These are phyloP conservation scores for Globisporangium ultimum DNA, from an alignment of 352 stramenopile species.

Conservation along the genomic window DNA sequence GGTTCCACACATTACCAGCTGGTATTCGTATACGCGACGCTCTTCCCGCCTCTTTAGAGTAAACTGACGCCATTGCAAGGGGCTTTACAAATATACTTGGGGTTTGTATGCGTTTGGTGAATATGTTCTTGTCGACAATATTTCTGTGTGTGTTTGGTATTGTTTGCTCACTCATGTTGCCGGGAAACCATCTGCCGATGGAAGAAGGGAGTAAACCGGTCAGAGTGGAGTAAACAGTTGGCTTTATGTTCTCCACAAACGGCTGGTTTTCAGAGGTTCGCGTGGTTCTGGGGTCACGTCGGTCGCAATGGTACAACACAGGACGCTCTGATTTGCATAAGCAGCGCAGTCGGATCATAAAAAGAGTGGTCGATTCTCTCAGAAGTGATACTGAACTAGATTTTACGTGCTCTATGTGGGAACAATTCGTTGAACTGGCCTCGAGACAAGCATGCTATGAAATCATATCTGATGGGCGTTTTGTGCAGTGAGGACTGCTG, in stretches of 20 bases:
- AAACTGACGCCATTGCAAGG: not conserved
- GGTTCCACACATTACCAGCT: not conserved
- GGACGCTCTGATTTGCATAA: no score
- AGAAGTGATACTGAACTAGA: not conserved
- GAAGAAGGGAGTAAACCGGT: no score
- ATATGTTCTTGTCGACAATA: not conserved
- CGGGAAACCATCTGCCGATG: not conserved
- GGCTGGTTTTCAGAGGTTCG: constrained; percentile 2
- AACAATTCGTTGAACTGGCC: no score
- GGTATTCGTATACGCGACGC: not conserved
- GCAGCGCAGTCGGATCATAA: not conserved
- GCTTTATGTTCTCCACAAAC: not conserved
- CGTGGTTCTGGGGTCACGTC: not conserved
- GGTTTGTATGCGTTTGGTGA: not conserved
- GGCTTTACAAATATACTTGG: not conserved
- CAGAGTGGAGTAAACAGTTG: no score
- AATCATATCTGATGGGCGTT: no score
- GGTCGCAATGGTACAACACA: not conserved
- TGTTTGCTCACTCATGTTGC: not conserved
- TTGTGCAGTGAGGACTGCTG: no score
- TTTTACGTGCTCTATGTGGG: not conserved
- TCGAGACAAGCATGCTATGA: no score
- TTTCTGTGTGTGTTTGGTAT: not conserved
- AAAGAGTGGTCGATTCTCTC: not conserved
- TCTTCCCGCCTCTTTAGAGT: not conserved